A percentile compares a stretch with the other conserved stretches of the same genome.
Conservation (phyloP, 495 filamentous ascomycete genomes). For the Lichina pygmaea region DNA sequence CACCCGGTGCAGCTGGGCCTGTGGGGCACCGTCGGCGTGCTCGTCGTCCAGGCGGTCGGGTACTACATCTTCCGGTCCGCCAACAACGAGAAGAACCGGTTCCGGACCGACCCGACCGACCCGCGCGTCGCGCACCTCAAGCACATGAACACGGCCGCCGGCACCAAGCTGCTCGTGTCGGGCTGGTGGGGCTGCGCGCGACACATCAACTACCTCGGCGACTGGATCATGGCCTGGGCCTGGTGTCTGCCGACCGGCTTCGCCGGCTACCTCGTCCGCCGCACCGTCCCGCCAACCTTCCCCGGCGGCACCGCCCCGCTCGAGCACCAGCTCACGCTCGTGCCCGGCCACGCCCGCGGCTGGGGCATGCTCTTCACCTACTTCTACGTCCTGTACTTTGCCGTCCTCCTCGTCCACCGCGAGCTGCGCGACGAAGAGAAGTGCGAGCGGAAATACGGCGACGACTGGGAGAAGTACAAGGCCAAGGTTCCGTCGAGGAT, state of each 20-base stretch:
- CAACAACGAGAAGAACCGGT: slow-evolving; percentile 86
- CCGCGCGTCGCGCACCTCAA: slow-evolving; percentile 54
- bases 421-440: slow-evolving; percentile 80
- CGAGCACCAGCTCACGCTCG: slow-evolving; percentile 25
- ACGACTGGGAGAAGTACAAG: slow-evolving; percentile 80
- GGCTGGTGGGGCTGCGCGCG: slow-evolving; percentile 90
- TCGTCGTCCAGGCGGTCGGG: slow-evolving; percentile 36
- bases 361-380: slow-evolving; percentile 80
- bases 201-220: slow-evolving; percentile 95
- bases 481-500: slow-evolving; percentile 63
- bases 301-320: slow-evolving; percentile 13
- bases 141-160: slow-evolving; percentile 65
- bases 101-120: slow-evolving; percentile 71
- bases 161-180: slow-evolving; percentile 52
- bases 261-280: slow-evolving; percentile 42
- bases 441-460: slow-evolving; percentile 75
- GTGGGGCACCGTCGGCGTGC: slow-evolving; percentile 29
- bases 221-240: slow-evolving; percentile 85
- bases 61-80: slow-evolving; percentile 77
- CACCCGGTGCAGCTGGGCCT: slow-evolving; percentile 56
- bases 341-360: slow-evolving; percentile 44
- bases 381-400: slow-evolving; percentile 90
- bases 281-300: slow-evolving; percentile 11
- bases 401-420: slow-evolving; percentile 67
- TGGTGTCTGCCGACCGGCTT: slow-evolving; percentile 78